These are phyloP conservation scores for Fusarium sororula DNA, from an alignment of 2,329 filamentous ascomycete genomes.

Conservation along the genomic window DNA sequence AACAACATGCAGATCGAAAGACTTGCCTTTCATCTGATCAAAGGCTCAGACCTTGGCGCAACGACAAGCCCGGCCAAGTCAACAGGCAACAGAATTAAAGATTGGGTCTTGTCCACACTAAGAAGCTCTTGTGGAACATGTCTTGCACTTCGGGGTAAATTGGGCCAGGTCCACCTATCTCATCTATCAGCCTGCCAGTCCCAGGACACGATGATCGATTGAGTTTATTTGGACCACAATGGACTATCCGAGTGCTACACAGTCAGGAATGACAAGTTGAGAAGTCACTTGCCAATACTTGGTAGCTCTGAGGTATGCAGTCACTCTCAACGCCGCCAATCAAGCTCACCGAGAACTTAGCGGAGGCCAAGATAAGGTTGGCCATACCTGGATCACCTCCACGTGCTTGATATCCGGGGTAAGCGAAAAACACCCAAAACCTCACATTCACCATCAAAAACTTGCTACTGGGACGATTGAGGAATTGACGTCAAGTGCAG, in stretches of 20 bases:
- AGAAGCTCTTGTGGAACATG: background rate
- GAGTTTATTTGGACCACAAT: background rate
- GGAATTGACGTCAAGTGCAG: conserved; percentile 28
- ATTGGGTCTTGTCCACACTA: conserved; percentile 15
- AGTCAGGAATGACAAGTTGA: background rate
- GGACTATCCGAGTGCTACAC: background rate
- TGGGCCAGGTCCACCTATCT: conserved; percentile 1
- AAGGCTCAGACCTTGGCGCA: background rate
- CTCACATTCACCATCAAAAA: background rate
- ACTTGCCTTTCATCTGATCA: background rate
- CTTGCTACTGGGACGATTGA: background rate
- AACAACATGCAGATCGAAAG: background rate
- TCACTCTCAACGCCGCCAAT: background rate
- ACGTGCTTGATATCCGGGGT: background rate
- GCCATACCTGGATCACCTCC: background rate
- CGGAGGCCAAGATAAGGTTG: background rate
- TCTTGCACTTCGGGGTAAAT: conserved; percentile 3
- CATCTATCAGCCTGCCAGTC: background rate
- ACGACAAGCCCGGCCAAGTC: background rate
- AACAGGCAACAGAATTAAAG: conserved; percentile 33
- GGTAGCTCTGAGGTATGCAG: background rate
- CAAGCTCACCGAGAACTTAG: background rate
- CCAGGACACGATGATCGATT: background rate
- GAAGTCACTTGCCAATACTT: background rate
- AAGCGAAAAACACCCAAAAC: background rate